Evolutionary conservation across 805 yeast species (phyloP).

Genomic region (Candida awuae): DNA sequence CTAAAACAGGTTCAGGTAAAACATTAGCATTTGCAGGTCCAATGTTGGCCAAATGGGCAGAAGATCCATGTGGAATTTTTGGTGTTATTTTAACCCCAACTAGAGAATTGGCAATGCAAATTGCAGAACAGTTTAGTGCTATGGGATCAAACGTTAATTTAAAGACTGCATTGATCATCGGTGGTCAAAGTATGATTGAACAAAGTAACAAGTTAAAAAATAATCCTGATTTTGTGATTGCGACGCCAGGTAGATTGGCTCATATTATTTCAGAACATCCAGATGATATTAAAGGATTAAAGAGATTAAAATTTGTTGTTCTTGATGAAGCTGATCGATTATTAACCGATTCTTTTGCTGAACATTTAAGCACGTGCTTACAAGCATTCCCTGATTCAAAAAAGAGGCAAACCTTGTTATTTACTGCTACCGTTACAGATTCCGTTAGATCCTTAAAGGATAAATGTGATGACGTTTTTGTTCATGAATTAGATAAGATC

Average conservation of each 20-base stretch:
- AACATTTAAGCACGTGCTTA: conserved; percentile 69
- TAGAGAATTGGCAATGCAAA: conserved; percentile 90
- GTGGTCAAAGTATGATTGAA: conserved; percentile 89
- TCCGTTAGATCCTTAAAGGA: conserved; percentile 76
- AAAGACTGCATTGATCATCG: conserved; percentile 76
- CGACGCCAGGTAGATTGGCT: conserved; percentile 95
- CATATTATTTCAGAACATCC: conserved; percentile 84
- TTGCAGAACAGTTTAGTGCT: conserved; percentile 94
- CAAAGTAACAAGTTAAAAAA: conserved; percentile 77
- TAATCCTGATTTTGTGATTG: conserved; percentile 89
- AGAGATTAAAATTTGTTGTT: conserved; percentile 72
- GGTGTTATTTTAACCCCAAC: conserved; percentile 89
- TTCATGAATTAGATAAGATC: conserved; percentile 67
- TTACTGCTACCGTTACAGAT: conserved; percentile 95
- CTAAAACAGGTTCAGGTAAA: conserved; percentile 96
- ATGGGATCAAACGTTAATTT: conserved; percentile 85
- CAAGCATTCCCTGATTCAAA: conserved; percentile 60
- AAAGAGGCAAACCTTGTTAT: conserved; percentile 77
- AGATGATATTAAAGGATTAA: conserved; percentile 73
- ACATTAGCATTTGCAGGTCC: conserved; percentile 98
- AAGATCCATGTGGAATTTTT: conserved; percentile 87
- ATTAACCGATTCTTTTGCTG: conserved; percentile 73
- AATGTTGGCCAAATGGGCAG: conserved; percentile 88
- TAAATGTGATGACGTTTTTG: conserved; percentile 48
- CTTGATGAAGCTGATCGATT: conserved; percentile 95